Evolutionary conservation across 495 filamentous ascomycete genomes (phyloP).

Genomic region (Hypoxylon perforatum): DNA sequence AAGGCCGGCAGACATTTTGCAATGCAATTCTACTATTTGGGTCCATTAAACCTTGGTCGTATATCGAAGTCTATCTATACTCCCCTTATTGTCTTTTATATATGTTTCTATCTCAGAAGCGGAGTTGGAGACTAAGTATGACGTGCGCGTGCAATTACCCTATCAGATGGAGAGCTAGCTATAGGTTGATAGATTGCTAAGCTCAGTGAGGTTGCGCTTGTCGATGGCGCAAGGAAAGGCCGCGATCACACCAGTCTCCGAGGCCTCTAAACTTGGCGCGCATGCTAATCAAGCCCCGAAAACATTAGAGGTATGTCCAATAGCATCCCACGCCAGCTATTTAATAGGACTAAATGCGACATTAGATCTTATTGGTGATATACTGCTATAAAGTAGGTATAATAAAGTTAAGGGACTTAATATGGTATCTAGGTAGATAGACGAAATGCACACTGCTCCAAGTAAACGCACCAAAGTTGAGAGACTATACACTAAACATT

Average conservation of each 20-base stretch:
- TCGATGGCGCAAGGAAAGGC: constrained; percentile 33
- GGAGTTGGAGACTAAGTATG: constrained; percentile 38
- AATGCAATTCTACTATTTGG: neutral
- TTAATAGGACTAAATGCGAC: too few relatives aligned
- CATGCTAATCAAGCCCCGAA: constrained; percentile 12
- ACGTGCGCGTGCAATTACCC: constrained; percentile 29
- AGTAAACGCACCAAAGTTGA: too few relatives aligned
- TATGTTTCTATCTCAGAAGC: neutral
- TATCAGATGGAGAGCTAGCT: constrained; percentile 11
- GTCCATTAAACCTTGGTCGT: too few relatives aligned
- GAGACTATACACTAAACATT: too few relatives aligned
- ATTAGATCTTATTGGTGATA: too few relatives aligned
- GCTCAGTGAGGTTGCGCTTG: constrained; percentile 19
- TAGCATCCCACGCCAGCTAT: neutral
- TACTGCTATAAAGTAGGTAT: too few relatives aligned
- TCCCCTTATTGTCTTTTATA: constrained; percentile 14
- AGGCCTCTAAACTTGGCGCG: neutral
- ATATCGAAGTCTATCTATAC: too few relatives aligned
- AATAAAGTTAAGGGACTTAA: too few relatives aligned
- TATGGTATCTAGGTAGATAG: too few relatives aligned
- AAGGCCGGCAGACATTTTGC: constrained; percentile 44
- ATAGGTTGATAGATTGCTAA: constrained; percentile 27
- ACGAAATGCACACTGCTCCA: too few relatives aligned
- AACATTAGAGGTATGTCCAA: neutral
- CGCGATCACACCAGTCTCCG: constrained; percentile 31